A percentile compares a stretch with the other conserved stretches of the same genome.
These are phyloP conservation scores for Colletotrichum higginsianum DNA, from an alignment of 2,329 filamentous ascomycete genomes.

Conservation along the genomic window DNA sequence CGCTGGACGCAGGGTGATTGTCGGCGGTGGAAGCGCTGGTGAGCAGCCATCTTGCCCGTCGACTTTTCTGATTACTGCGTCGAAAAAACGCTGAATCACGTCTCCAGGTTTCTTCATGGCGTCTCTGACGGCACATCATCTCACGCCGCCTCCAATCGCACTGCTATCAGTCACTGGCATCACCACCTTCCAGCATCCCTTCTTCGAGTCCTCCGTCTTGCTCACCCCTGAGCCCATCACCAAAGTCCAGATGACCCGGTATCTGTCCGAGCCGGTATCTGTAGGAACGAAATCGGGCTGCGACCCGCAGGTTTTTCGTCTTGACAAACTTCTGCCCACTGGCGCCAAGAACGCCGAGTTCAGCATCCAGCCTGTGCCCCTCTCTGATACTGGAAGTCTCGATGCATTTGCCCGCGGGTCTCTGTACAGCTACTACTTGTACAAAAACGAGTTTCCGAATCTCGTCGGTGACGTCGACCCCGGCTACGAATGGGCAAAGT, in stretches of 20 bases:
- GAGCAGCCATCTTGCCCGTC: conserved; percentile 3
- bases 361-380: not conserved
- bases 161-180: conserved; percentile 55
- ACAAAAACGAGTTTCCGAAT: conserved; percentile 49
- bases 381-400: conserved; percentile 4
- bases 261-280: conserved; percentile 46
- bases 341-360: conserved; percentile 47
- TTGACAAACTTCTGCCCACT: conserved; percentile 47
- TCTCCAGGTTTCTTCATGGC: conserved; percentile 52
- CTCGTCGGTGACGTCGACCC: conserved; percentile 50
- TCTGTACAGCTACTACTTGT: conserved; percentile 54
- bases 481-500: conserved; percentile 51
- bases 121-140: conserved; percentile 49
- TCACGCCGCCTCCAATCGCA: conserved; percentile 49
- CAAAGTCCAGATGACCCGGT: conserved; percentile 45
- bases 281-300: conserved; percentile 45
- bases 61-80: not conserved
- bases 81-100: not conserved
- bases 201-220: conserved; percentile 54
- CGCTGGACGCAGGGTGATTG: conserved; percentile 48
- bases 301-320: conserved; percentile 44
- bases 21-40: conserved; percentile 54
- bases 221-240: conserved; percentile 48
- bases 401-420: conserved; percentile 41
- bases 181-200: conserved; percentile 53